These are phyloP conservation scores for Tetracladium setigerum DNA, from an alignment of 495 filamentous ascomycete genomes.

Conservation along the genomic window DNA sequence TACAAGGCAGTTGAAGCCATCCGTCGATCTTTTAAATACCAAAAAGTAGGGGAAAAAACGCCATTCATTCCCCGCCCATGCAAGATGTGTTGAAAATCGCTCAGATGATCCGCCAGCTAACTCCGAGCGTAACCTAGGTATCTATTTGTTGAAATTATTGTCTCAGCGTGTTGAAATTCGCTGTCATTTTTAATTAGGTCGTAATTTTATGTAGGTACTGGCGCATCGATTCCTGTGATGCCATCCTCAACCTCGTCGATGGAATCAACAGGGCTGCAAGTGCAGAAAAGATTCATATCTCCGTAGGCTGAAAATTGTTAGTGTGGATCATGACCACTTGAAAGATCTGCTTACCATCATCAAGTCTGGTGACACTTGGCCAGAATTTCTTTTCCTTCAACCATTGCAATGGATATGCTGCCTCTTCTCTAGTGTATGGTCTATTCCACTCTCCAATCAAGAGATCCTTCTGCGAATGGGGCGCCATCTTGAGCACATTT, in stretches of 20 bases:
- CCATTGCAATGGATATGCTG: conserved; percentile 82
- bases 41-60: no score
- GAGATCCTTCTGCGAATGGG: conserved; percentile 81
- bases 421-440: conserved; percentile 70
- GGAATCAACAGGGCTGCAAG: conserved; percentile 75
- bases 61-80: no score
- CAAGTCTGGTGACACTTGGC: conserved; percentile 81
- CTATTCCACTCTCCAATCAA: conserved; percentile 55
- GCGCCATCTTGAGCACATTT: conserved; percentile 92
- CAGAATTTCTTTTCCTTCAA: conserved; percentile 97
- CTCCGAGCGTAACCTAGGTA: no score
- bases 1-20: no score
- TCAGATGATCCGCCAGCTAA: no score
- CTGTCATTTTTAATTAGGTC: neutral
- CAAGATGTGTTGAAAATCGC: no score
- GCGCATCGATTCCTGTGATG: conserved; percentile 25
- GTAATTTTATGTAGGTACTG: conserved; percentile 18
- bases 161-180: no score
- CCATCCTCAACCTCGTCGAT: conserved; percentile 19
- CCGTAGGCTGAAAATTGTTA: conserved; percentile 61
- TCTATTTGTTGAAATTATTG: no score
- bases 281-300: conserved; percentile 92
- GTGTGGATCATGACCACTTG: conserved; percentile 6
- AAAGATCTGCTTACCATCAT: conserved; percentile 64
- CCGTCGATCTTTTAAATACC: no score